These are phyloP conservation scores for Beauveria sp. DNA, from an alignment of 2,329 filamentous ascomycete species.

Conservation along the genomic window DNA sequence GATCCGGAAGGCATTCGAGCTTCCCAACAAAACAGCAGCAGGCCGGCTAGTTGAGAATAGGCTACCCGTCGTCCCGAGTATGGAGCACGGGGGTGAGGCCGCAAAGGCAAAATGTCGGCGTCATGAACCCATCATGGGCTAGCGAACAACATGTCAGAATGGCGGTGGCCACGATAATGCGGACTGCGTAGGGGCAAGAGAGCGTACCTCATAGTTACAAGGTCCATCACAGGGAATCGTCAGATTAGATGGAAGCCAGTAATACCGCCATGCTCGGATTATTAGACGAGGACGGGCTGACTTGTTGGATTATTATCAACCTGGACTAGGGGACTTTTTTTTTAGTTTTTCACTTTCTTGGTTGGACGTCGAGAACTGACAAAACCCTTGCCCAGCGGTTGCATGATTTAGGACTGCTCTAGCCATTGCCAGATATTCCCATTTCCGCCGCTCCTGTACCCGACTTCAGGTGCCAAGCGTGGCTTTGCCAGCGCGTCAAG, in stretches of 20 bases:
- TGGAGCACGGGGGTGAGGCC: not conserved
- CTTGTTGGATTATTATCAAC: not conserved
- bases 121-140: slow-evolving; percentile 3
- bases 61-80: not conserved
- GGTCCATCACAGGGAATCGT: not conserved
- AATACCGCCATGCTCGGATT: not conserved
- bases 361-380: not conserved
- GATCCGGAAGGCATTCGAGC: not conserved
- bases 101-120: slow-evolving; percentile 1
- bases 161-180: too few relatives aligned
- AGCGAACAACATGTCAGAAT: not conserved
- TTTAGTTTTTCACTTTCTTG: too few relatives aligned
- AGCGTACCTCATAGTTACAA: not conserved
- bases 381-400: not conserved
- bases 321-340: not conserved
- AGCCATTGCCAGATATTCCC: too few relatives aligned
- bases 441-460: too few relatives aligned
- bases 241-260: not conserved
- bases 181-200: not conserved
- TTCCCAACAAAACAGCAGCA: not conserved
- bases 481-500: not conserved
- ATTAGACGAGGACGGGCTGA: not conserved
- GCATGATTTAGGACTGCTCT: not conserved
- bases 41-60: not conserved
- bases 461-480: not conserved